Evolutionary conservation across 2,329 filamentous ascomycete genomes (phyloP).

Genomic region (Lizonia empirigonia): DNA sequence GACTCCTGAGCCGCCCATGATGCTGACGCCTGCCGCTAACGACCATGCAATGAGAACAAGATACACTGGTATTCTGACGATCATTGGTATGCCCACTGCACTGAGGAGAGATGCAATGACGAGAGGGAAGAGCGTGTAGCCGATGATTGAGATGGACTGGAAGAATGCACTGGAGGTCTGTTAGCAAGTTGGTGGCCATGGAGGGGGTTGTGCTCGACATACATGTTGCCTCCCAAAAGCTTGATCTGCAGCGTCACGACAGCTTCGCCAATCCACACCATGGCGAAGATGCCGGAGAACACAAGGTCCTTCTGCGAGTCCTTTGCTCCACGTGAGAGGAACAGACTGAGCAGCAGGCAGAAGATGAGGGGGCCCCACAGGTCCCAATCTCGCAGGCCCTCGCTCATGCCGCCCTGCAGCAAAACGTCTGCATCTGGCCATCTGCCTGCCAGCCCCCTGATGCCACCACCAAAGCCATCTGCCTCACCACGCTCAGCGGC

Average conservation of each 20-base stretch:
- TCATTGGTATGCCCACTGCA: slow-evolving; percentile 76
- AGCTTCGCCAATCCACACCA: slow-evolving; percentile 96
- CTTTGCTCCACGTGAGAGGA: slow-evolving; percentile 82
- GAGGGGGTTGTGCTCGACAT: slow-evolving; percentile 52
- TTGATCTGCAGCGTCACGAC: slow-evolving; percentile 98
- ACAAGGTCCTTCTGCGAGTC: slow-evolving; percentile 83
- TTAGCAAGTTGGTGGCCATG: slow-evolving; percentile 30
- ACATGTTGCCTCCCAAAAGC: slow-evolving; percentile 96
- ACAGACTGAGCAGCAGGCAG: slow-evolving; percentile 83
- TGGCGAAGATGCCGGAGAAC: slow-evolving; percentile 94
- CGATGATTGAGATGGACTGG: slow-evolving; percentile 96
- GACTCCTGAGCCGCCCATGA: slow-evolving; percentile 92
- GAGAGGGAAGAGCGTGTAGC: slow-evolving; percentile 95
- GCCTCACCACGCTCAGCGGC: slow-evolving; percentile 64
- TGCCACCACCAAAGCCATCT: slow-evolving; percentile 49
- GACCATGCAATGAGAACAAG: slow-evolving; percentile 89
- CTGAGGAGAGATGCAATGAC: slow-evolving; percentile 92
- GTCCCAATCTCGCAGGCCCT: slow-evolving; percentile 94
- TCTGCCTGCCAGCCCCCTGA: slow-evolving; percentile 63
- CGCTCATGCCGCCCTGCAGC: slow-evolving; percentile 76
- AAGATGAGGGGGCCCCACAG: slow-evolving; percentile 97
- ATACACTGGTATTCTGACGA: slow-evolving; percentile 89
- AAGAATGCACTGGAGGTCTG: slow-evolving; percentile 80
- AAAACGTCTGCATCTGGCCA: slow-evolving; percentile 73
- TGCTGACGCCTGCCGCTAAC: slow-evolving; percentile 92